A percentile compares a stretch with the other conserved stretches of the same genome.
Conservation (phyloP, 306 rosid genomes). For the Purshia tridentata region DNA sequence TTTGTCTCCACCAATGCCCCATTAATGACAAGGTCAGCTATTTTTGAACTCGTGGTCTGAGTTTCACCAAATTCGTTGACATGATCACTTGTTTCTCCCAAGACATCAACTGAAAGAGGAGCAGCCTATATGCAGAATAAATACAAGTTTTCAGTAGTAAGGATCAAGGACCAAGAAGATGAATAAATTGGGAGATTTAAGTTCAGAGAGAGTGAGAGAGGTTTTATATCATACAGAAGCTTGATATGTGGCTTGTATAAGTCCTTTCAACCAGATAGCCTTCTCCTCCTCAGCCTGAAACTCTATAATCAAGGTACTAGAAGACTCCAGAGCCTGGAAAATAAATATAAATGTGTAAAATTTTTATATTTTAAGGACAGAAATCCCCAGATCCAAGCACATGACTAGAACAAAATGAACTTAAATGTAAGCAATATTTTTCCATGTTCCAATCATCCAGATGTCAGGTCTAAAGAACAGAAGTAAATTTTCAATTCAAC, state of each 20-base stretch:
- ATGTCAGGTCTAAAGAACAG: not conserved
- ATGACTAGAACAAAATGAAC: constrained; percentile 17
- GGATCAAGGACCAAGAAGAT: constrained; percentile 20
- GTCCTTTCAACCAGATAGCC: constrained; percentile 70
- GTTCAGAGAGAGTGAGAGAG: not conserved
- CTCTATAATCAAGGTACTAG: constrained; percentile 85
- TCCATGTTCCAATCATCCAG: not conserved
- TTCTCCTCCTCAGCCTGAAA: constrained; percentile 72
- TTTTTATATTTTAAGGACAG: not conserved
- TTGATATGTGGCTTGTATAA: constrained; percentile 86
- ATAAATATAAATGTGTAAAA: constrained; percentile 1
- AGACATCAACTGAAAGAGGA: constrained; percentile 61
- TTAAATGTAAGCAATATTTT: not conserved
- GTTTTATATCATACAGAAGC: constrained; percentile 70
- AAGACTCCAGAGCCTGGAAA: constrained; percentile 79
- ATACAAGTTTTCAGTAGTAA: constrained; percentile 18
- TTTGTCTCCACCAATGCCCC: constrained; percentile 80
- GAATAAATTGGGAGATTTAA: constrained; percentile 13
- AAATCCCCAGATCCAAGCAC: constrained; percentile 2
- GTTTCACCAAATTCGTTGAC: constrained; percentile 39
- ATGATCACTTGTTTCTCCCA: constrained; percentile 41
- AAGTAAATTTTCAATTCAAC: not conserved
- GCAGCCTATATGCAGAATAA: constrained; percentile 57
- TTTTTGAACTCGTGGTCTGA: constrained; percentile 39
- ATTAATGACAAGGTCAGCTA: constrained; percentile 78